Evolutionary conservation across 2,329 filamentous ascomycete genomes (phyloP).

Genomic region (Fusarium haematococcum): DNA sequence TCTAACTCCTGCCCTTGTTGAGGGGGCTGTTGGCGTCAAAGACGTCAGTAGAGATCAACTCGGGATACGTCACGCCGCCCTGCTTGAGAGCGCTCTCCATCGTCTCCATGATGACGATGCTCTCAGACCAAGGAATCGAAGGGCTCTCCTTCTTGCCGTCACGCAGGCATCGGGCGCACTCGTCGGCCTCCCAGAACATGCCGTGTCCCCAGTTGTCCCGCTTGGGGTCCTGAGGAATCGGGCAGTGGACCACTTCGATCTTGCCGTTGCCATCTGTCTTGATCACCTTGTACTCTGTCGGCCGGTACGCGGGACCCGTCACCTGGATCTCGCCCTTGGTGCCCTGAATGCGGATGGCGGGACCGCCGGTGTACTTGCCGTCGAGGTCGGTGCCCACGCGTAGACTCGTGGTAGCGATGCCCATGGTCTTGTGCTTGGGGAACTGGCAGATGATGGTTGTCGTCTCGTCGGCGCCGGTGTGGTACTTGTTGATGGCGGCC

Average conservation of each 20-base stretch:
- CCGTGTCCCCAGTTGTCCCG: conserved; percentile 73
- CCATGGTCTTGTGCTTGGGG: conserved; percentile 75
- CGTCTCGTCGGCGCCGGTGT: conserved; percentile 80
- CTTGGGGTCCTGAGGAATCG: conserved; percentile 63
- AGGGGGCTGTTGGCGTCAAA: conserved; percentile 71
- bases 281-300: conserved; percentile 74
- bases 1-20: conserved; percentile 63
- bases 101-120: conserved; percentile 84
- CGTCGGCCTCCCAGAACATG: conserved; percentile 92
- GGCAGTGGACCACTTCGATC: conserved; percentile 64
- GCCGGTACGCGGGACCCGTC: conserved; percentile 76
- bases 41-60: conserved; percentile 67
- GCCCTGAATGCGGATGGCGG: conserved; percentile 84
- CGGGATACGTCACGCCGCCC: conserved; percentile 65
- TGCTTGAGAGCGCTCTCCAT: conserved; percentile 69
- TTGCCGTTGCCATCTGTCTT: conserved; percentile 60
- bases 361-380: conserved; percentile 67
- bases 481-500: conserved; percentile 78
- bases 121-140: conserved; percentile 79
- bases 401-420: conserved; percentile 76
- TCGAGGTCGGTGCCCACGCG: conserved; percentile 73
- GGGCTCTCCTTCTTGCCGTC: conserved; percentile 83
- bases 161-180: conserved; percentile 78
- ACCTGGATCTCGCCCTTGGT: conserved; percentile 86
- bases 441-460: conserved; percentile 85